Evolutionary conservation across 225 moss, liverwort and hornwort species (phyloP), one percentile per base, ranked within the genome.

Genomic region (Pseudisothecium myosuroides): DNA sequence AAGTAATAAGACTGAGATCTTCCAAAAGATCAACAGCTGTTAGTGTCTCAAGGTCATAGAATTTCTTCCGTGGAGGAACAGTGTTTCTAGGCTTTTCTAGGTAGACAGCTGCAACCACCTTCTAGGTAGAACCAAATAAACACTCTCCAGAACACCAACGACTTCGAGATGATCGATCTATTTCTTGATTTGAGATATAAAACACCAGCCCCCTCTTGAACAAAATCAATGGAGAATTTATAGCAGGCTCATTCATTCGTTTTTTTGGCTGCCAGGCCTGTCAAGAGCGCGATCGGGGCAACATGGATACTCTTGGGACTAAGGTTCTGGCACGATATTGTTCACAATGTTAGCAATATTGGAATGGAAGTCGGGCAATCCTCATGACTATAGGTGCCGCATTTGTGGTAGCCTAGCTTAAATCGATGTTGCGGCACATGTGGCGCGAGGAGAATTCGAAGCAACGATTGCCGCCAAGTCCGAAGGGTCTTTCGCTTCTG

Each of bases 381-480:
- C 32, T 77, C 29, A 29, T 39, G 52, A 64, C 64, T 79, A 29
- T 66, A 26, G 78, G 74, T 73, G 75, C 74, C 41, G 36, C 49
- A 74, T 16, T 85, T 24, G 61, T 49, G 74, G 36, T 61, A 75
- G 75, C 75, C 59, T 60, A 73, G 83, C 55, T 83, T 39, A n/a
- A 37, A 19, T 54, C 39, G 9, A 52, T 20, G 76, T 13, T 14
- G 52, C 13, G 52, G 50, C 34, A 19, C 21, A 36, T 55, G 17
- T 41, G 49, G 28, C 87, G 39, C 61, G 60, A 52, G 64, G 55
- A 63, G 75, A 61, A 73, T 14, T 26, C 41, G 26, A 71, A 71
- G 61, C 61, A 31, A 22, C 50, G 55, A 59, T 71, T 90, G 89
- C 91, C 89, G 17, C 91, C 91, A 28, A 87, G 89, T 39, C 89